Base-by-base conservation (phyloP, 257 asterid species). In the Mentha longifolia region DNA sequence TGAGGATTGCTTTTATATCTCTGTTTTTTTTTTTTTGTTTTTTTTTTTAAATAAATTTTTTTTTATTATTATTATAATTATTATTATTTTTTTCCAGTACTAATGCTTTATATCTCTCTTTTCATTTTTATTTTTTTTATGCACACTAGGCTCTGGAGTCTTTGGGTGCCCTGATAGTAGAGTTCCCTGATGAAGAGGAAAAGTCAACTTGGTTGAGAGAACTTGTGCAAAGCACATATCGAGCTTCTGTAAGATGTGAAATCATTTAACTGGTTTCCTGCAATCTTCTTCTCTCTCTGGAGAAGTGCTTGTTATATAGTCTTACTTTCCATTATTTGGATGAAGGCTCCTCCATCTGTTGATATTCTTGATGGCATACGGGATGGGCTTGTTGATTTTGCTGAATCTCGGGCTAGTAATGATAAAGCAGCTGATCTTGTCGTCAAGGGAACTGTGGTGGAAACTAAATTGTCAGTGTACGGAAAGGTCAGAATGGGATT, bases 181-280 rank as follows among this genome's bases (percentile, higher is more conserved):
- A 88, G 86, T 83, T 95, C 74, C 85, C 78, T 20, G 85, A 81
- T 58, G 89, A 95, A 85, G 97, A 86, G 80, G 91, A 80, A 74
- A 95, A 89, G 84, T 79, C 83, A 15, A 65, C 87, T 64, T 95
- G 99, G 99, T 77, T 88, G 80, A 89, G 95, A 76, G 88, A 79
- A 81, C 95, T 95, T 80, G 85, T 84, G 74, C 95, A 84, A 77
- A 84, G 97, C 43, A 95, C 99, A 61, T 95, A 95, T 85, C 91
- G 86, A 84, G 99, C 98, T 80, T 95, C 99, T 76, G 99, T 95
- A 88, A 83, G 98, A 83, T 79, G 50, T 64, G 68, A 65, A 71
- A 52, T 67, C 77, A 46, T 75, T 58, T 60, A 57, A 31, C 58
- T 58, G 68, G 22, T 68, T 60, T 55, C 12, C 20, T 74, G 51